These are phyloP conservation scores for Quaeritorhiza haematococci DNA, from an alignment of 371 early-diverging fungal species.

Conservation along the genomic window DNA sequence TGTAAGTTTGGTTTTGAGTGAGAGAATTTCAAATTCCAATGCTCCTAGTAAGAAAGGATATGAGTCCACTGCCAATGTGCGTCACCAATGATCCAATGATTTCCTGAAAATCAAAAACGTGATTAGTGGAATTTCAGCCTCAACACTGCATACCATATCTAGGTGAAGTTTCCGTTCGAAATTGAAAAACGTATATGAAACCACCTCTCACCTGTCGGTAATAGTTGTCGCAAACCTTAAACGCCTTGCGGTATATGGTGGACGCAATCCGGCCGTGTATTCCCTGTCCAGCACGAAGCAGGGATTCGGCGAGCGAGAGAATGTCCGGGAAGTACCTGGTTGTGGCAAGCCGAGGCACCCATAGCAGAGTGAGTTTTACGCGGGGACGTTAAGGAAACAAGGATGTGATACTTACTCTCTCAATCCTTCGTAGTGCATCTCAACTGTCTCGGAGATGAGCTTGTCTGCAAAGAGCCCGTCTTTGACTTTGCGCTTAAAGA, in stretches of 20 bases:
- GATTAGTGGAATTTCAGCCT: no score
- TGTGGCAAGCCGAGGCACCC: no score
- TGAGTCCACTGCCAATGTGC: constrained; percentile 75
- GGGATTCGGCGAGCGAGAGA: no score
- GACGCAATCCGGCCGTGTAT: no score
- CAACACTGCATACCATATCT: no score
- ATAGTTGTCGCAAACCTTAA: background rate
- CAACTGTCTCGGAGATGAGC: constrained; percentile 51
- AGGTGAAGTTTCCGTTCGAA: no score
- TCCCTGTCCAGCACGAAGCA: no score
- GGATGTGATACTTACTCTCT: constrained; percentile 29
- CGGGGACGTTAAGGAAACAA: background rate
- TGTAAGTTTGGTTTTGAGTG: no score
- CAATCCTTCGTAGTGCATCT: constrained; percentile 45
- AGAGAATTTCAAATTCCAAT: constrained; percentile 4
- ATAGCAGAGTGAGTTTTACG: background rate
- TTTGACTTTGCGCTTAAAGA: constrained; percentile 1
- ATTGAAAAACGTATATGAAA: no score
- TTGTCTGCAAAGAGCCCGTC: constrained; percentile 41
- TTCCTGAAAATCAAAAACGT: no score
- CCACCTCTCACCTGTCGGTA: no score
- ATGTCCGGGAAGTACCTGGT: no score
- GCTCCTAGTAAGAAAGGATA: background rate
- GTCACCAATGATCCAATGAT: constrained; percentile 70
- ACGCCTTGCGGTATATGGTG: constrained; percentile 26